phyloP scores from a whole-genome alignment of 2,329 filamentous ascomycete genomes.

The Penicillium sp. region DNA sequence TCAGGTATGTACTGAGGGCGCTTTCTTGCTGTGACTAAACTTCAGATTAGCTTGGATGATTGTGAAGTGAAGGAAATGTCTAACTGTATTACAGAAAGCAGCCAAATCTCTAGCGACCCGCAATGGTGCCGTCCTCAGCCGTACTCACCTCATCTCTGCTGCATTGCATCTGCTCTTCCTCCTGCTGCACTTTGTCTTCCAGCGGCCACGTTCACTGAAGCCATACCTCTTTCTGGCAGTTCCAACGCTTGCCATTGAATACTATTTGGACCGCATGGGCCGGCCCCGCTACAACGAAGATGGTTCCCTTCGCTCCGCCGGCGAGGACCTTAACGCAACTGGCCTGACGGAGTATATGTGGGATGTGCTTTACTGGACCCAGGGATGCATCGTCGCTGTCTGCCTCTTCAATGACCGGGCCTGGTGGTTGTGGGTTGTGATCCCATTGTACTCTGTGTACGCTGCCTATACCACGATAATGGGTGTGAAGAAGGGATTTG shows the following conservation, averaged over 20 bases:
- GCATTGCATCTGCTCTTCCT: conserved; percentile 72
- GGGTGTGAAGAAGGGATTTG: conserved; percentile 45
- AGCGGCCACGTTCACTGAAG: conserved; percentile 60
- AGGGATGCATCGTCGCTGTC: conserved; percentile 70
- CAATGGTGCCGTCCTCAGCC: conserved; percentile 74
- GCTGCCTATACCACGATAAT: conserved; percentile 45
- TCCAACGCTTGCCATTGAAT: conserved; percentile 76
- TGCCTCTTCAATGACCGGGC: conserved; percentile 77
- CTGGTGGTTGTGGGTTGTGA: conserved; percentile 61
- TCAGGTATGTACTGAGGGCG: conserved; percentile 19
- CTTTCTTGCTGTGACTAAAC: not conserved
- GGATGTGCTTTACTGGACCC: conserved; percentile 93
- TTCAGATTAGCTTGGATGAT: not conserved
- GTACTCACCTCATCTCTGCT: conserved; percentile 74
- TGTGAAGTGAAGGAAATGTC: not conserved
- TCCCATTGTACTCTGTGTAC: conserved; percentile 49
- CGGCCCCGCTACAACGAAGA: conserved; percentile 70
- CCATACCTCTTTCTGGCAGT: conserved; percentile 70
- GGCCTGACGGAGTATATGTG: conserved; percentile 98
- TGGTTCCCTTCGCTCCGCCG: conserved; percentile 67
- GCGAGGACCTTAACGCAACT: conserved; percentile 82
- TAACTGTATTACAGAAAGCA: conserved; percentile 42
- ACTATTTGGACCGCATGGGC: conserved; percentile 78
- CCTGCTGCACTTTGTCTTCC: conserved; percentile 62
- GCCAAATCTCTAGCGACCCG: conserved; percentile 66